phyloP scores from a whole-genome alignment of 441 rosid genomes.

The Erodium moschatum region DNA sequence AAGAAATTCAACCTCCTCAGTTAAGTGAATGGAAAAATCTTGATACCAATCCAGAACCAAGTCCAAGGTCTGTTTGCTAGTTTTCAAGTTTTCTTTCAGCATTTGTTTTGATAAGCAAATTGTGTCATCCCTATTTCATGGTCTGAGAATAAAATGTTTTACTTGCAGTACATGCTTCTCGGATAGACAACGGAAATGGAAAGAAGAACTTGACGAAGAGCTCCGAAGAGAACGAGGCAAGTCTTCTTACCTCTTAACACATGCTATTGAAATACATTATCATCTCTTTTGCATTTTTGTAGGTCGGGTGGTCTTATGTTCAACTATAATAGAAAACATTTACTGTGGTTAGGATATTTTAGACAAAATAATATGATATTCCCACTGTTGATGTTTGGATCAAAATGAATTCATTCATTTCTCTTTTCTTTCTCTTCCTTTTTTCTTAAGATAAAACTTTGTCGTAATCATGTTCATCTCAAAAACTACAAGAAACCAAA shows the following conservation, averaged over 20 bases:
- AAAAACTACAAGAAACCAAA: too few species aligned
- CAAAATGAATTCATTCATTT: too few species aligned
- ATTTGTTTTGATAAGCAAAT: neutral
- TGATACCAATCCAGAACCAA: slow-evolving; percentile 35
- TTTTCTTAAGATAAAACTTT: too few species aligned
- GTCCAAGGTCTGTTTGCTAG: slow-evolving; percentile 43
- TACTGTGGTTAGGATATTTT: neutral
- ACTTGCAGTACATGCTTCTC: slow-evolving; percentile 42
- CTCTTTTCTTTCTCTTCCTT: too few species aligned
- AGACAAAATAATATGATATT: too few species aligned
- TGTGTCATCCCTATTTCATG: neutral
- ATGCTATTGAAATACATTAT: neutral
- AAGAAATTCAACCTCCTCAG: slow-evolving; percentile 52
- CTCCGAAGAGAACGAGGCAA: slow-evolving; percentile 47
- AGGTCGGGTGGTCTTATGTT: neutral
- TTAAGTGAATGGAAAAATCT: slow-evolving; percentile 36
- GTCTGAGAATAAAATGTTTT: slow-evolving; percentile 13
- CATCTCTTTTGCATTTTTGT: neutral
- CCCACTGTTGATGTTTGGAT: neutral
- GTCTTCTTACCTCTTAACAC: slow-evolving; percentile 20
- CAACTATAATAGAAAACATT: neutral
- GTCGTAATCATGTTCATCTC: too few species aligned
- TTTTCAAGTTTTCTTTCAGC: slow-evolving; percentile 12
- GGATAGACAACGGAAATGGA: slow-evolving; percentile 46
- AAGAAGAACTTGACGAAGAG: slow-evolving; percentile 61